Evolutionary conservation across 2,329 filamentous ascomycete genomes (phyloP), one percentile per base, ranked within the genome.

Genomic region (Verticillium albo-atrum): DNA sequence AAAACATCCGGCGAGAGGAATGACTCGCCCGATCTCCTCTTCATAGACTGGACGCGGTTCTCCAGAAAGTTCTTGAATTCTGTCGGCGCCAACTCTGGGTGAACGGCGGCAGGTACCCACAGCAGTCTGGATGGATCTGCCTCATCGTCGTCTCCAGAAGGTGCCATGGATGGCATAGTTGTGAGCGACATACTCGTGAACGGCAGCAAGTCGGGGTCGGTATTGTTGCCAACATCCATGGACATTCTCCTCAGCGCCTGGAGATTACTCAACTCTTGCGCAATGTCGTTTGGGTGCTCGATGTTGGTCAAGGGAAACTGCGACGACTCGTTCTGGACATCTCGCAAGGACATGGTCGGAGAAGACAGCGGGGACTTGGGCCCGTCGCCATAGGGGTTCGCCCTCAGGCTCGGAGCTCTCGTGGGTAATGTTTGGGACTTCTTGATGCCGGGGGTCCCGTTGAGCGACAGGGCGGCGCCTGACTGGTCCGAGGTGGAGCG

Each of bases 11-110:
- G 75, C 30, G 86, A 85, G 54, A 92, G 76, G 37, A 81, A 81
- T 63, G 82, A 88, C 14, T 42, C 55, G 26, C 89, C 89, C 1
- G 93, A 96, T 67, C 91, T 86, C 65, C 93, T 83, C 72, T 92
- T 89, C 67, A 98, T 96, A 35, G 91, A 89, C 66, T 97, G 90
- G 14, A 97, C 91, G 69, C 93, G 88, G 63, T 93, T 96, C 69
- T 99, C 94, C 2, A 99, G 83, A 66, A 98, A 99, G 1, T 89
- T 94, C 74, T 96, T 97, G 80, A 98, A 99, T 67, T 97, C 95
- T 70, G 90, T 92, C 1, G 95, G 95, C 3, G 95, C 95, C 55
- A 99, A 80, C 74, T 99, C 95, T 1, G 95, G 95, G 68, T 99
- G 95, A 28, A 99, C 83, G 60, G 92, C 87, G 26, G 95, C 95